phyloP scores from a whole-genome alignment of 805 yeast species.

The Saturnispora ahearnii region DNA sequence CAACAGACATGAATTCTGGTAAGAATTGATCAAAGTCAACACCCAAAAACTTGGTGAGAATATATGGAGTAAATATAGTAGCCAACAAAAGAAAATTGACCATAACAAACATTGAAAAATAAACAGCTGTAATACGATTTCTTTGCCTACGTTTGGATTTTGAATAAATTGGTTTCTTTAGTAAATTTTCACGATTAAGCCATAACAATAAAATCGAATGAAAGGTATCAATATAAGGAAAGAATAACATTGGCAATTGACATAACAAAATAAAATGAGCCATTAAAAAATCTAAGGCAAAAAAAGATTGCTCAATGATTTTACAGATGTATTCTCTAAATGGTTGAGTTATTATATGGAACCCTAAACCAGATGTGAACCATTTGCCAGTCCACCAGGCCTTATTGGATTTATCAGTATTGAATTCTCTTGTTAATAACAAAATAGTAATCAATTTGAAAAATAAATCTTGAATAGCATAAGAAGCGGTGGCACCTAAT shows the following conservation, averaged over 20 bases:
- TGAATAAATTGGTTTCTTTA: constrained; percentile 89
- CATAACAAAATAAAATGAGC: no score
- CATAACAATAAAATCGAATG: constrained; percentile 65
- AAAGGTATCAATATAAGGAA: no score
- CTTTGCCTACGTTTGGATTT: constrained; percentile 32
- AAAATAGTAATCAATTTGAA: constrained; percentile 40
- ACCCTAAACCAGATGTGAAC: constrained; percentile 91
- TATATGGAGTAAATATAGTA: constrained; percentile 33
- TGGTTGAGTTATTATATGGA: constrained; percentile 92
- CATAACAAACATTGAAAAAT: constrained; percentile 29
- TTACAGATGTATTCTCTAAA: constrained; percentile 91
- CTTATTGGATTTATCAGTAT: constrained; percentile 45
- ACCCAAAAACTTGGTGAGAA: constrained; percentile 27
- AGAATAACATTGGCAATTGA: no score
- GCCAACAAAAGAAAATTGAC: constrained; percentile 24
- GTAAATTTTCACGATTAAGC: constrained; percentile 93
- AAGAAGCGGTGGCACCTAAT: constrained; percentile 49
- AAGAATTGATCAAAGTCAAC: constrained; percentile 33
- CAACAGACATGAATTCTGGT: constrained; percentile 30
- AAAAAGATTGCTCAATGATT: constrained; percentile 81
- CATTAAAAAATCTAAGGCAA: constrained; percentile 70
- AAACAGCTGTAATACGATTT: constrained; percentile 28
- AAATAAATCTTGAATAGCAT: constrained; percentile 48
- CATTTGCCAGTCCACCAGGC: constrained; percentile 67
- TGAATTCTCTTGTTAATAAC: constrained; percentile 35